Base-by-base conservation (phyloP, 1,284 basidiomycete species). In the Malassezia globosa region DNA sequence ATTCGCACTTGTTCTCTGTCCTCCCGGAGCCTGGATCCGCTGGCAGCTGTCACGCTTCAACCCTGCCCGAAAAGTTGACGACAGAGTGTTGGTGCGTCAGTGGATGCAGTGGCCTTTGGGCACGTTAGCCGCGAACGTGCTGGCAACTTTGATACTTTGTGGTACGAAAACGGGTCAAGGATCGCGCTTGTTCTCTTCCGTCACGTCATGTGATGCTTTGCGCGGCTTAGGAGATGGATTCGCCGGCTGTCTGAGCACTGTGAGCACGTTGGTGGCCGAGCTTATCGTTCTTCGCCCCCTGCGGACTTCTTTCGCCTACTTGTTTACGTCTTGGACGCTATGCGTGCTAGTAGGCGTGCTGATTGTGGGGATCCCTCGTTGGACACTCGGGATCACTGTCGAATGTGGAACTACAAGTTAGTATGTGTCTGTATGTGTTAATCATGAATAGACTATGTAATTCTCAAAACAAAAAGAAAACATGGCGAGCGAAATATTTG, bases 191-290 rank as follows among this genome's bases (percentile, higher is more conserved):
- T 47, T 40, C 4, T 49, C 52, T 4, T 44, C 47, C 1, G 33
- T 42, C 27, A 54, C 44, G 3, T 16, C 14, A 14, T 69, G 67
- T 34, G 31, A 59, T 18, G 66, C 58, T 0, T 48, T 67, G 14
- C 53, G 61, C 10, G 67, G 63, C 1, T 73, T 97, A 23, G 76
- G 78, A 26, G 85, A 95, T 64, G 94, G 94, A 2, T 95, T 89
- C 66, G 96, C 90, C 67, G 94, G 90, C 7, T 89, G 87, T 73
- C 75, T 97, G 57, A 90, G 84, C 4, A 99, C 94, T 0, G 79
- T 99, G 54, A 89, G 85, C 73, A 97, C 90, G 10, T 92, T 96
- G 68, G 83, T 81, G 2, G 82, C 82, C 3, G 94, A 99, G 71
- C 73, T 87, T 26, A 72, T 76, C 6, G 78, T 79, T 3, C 73